Conservation (phyloP, 345 rosid species). For the Murraya paniculata region DNA sequence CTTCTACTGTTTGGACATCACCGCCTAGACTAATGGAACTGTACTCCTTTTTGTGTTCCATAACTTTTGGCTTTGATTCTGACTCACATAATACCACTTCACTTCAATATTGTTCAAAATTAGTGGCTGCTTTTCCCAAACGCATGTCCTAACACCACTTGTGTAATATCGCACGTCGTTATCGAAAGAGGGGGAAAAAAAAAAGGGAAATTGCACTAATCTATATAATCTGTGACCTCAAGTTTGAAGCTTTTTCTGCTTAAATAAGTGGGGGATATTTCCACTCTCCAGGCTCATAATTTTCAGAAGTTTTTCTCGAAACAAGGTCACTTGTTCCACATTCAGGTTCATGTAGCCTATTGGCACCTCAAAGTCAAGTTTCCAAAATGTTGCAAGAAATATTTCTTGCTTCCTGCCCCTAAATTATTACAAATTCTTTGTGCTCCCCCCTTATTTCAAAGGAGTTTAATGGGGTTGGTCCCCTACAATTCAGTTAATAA, state of each 20-base stretch:
- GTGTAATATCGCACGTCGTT: no score
- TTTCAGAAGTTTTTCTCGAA: not conserved
- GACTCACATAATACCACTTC: not conserved
- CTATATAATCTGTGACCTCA: not conserved
- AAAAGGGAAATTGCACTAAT: no score
- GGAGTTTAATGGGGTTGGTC: not conserved
- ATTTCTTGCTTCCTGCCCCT: not conserved
- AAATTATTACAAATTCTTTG: not conserved
- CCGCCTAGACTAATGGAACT: not conserved
- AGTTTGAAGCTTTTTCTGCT: not conserved
- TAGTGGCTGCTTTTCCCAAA: not conserved
- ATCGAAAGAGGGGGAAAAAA: no score
- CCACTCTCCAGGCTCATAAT: not conserved
- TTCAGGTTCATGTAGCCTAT: not conserved
- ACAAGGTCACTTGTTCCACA: not conserved
- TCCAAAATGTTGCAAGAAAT: not conserved
- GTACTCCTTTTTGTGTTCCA: not conserved
- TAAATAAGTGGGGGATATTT: not conserved
- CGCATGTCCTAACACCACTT: no score
- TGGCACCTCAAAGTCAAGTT: not conserved
- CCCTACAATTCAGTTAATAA: conserved; percentile 17
- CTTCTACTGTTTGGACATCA: not conserved
- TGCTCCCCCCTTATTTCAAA: not conserved
- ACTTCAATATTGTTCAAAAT: not conserved
- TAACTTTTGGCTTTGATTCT: not conserved